A percentile compares a stretch with the other conserved stretches of the same genome.
Conservation (phyloP, 208 protist genomes). For the Balamuthia mandrillaris region DNA sequence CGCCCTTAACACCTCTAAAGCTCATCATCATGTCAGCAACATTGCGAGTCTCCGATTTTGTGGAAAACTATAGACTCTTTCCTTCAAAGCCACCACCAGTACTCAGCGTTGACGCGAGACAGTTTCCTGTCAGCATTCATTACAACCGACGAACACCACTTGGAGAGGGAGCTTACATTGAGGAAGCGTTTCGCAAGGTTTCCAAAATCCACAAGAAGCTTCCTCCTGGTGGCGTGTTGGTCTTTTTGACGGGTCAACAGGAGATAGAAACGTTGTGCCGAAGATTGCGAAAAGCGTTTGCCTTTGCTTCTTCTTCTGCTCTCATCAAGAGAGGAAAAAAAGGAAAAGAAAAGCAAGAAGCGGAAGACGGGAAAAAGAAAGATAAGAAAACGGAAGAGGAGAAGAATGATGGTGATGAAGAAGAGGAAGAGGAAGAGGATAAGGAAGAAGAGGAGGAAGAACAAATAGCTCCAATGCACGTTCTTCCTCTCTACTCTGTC, state of each 20-base stretch:
- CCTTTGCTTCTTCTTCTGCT: neutral
- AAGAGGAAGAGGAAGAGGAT: conserved; percentile 35
- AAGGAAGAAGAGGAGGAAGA: conserved; percentile 39
- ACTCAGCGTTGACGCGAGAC: conserved; percentile 89
- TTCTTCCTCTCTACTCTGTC: conserved; percentile 97
- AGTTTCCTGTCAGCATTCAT: conserved; percentile 95
- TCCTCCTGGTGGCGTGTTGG: conserved; percentile 84
- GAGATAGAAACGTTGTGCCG: conserved; percentile 74
- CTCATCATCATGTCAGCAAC: conserved; percentile 88
- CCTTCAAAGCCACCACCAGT: conserved; percentile 85
- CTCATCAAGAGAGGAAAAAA: conserved; percentile 33
- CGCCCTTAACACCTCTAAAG: neutral
- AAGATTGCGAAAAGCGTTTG: conserved; percentile 79
- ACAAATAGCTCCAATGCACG: conserved; percentile 80
- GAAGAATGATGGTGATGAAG: conserved; percentile 12
- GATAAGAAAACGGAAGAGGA: conserved; percentile 18
- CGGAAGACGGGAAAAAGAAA: neutral
- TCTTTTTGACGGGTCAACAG: conserved; percentile 71
- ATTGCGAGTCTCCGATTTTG: conserved; percentile 78
- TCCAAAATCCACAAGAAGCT: conserved; percentile 94
- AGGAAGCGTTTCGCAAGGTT: conserved; percentile 89
- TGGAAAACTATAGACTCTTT: conserved; percentile 93
- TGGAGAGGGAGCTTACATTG: conserved; percentile 89
- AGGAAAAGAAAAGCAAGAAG: conserved; percentile 19
- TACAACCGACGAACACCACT: conserved; percentile 88